phyloP scores from a whole-genome alignment of 495 filamentous ascomycete genomes.

The Immersiella caudata region DNA sequence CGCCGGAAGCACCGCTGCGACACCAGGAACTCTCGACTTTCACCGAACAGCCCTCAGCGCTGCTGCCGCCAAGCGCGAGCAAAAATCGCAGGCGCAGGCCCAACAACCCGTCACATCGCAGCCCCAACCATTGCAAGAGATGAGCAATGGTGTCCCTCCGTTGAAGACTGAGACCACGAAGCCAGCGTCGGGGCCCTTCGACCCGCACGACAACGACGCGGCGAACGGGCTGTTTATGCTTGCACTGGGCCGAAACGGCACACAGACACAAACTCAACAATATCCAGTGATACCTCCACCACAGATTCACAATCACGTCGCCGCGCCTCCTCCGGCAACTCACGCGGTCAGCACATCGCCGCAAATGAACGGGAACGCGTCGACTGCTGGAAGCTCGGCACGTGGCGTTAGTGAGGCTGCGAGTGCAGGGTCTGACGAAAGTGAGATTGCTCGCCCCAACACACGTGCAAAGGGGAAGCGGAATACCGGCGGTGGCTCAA shows the following conservation, averaged over 20 bases:
- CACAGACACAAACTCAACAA: conserved; percentile 55
- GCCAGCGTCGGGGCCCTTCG: conserved; percentile 63
- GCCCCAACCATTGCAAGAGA: conserved; percentile 45
- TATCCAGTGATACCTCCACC: conserved; percentile 56
- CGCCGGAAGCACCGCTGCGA: conserved; percentile 73
- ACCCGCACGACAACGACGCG: conserved; percentile 90
- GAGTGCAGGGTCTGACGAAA: conserved; percentile 73
- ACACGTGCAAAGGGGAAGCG: conserved; percentile 74
- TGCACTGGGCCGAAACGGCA: conserved; percentile 68
- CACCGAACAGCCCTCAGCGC: conserved; percentile 88
- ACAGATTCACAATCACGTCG: conserved; percentile 41
- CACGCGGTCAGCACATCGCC: conserved; percentile 54
- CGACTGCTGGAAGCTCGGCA: conserved; percentile 45
- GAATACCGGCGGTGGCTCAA: conserved; percentile 36
- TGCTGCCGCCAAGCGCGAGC: conserved; percentile 58
- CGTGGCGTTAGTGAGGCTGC: conserved; percentile 69
- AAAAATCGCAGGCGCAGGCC: conserved; percentile 47
- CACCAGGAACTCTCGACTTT: conserved; percentile 89
- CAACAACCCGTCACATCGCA: conserved; percentile 45
- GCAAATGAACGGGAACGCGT: conserved; percentile 52
- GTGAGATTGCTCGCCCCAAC: conserved; percentile 63
- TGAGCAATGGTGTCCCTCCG: conserved; percentile 41
- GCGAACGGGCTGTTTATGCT: conserved; percentile 94
- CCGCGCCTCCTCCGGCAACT: conserved; percentile 33
- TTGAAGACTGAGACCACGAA: conserved; percentile 48